Conservation (phyloP, 2,329 filamentous ascomycete species). For the Aquanectria penicillioides region DNA sequence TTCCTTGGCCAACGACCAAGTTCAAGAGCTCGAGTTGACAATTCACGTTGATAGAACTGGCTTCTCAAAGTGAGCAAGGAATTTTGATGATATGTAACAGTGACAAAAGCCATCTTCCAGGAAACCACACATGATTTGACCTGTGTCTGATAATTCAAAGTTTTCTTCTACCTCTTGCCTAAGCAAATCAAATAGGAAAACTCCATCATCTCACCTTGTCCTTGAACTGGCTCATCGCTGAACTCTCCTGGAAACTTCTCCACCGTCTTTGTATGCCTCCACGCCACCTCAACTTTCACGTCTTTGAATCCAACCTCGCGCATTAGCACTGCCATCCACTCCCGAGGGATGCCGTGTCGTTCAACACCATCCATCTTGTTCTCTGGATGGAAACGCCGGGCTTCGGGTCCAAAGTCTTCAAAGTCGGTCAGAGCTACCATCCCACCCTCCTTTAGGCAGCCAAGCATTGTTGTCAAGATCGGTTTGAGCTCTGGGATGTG, state of each 20-base stretch:
- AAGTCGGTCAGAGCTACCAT: slow-evolving; percentile 65
- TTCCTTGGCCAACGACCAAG: too few relatives aligned
- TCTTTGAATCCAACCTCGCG: slow-evolving; percentile 50
- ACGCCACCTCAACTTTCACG: slow-evolving; percentile 58
- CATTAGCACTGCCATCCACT: slow-evolving; percentile 54
- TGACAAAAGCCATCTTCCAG: too few relatives aligned
- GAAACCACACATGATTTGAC: not conserved
- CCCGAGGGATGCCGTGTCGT: slow-evolving; percentile 59
- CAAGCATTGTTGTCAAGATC: slow-evolving; percentile 57
- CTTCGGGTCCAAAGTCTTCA: slow-evolving; percentile 64
- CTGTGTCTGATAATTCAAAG: not conserved
- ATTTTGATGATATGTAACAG: too few relatives aligned
- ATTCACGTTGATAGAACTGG: too few relatives aligned
- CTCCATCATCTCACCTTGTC: slow-evolving; percentile 41
- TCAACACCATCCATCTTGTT: slow-evolving; percentile 64
- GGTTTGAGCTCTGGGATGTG: slow-evolving; percentile 59
- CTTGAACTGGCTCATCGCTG: slow-evolving; percentile 43
- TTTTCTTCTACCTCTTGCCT: slow-evolving; percentile 40
- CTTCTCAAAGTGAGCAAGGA: too few relatives aligned
- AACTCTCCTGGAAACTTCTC: slow-evolving; percentile 57
- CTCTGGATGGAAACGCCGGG: slow-evolving; percentile 62
- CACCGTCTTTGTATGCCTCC: slow-evolving; percentile 60
- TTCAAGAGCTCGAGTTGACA: too few relatives aligned
- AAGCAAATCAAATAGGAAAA: slow-evolving; percentile 53
- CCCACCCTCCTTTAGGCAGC: slow-evolving; percentile 58